A percentile compares a stretch with the other conserved stretches of the same genome.
phyloP scores from a whole-genome alignment of 805 yeast species.

The Teunomyces cretensis region DNA sequence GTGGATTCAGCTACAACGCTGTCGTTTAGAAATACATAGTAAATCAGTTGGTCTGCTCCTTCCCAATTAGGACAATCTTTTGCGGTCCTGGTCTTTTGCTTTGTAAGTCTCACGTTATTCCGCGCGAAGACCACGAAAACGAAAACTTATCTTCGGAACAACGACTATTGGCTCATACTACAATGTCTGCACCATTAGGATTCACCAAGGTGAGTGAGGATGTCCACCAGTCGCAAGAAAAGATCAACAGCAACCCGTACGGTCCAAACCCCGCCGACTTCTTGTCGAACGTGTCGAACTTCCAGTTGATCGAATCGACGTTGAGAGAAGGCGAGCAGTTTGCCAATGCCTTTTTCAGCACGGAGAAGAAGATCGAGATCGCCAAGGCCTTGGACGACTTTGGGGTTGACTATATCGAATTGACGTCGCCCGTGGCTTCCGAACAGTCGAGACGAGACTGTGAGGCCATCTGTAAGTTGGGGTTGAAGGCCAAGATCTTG shows the following conservation, averaged over 20 bases:
- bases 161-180: background rate
- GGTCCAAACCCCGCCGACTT: constrained; percentile 95
- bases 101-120: background rate
- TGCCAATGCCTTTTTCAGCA: constrained; percentile 92
- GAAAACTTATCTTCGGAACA: background rate
- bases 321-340: constrained; percentile 98
- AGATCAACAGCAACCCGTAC: constrained; percentile 63
- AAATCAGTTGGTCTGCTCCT: no score
- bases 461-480: constrained; percentile 97
- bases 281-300: constrained; percentile 82
- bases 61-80: no score
- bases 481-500: constrained; percentile 90
- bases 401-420: constrained; percentile 96
- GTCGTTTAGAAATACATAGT: no score
- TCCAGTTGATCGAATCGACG: constrained; percentile 92
- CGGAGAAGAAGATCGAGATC: constrained; percentile 93
- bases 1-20: no score
- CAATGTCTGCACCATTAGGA: constrained; percentile 32
- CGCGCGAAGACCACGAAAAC: background rate
- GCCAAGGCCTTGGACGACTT: constrained; percentile 97
- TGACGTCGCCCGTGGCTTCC: constrained; percentile 96
- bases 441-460: constrained; percentile 92
- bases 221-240: constrained; percentile 21
- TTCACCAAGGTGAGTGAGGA: constrained; percentile 39
- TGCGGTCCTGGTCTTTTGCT: no score